These are phyloP conservation scores for Heliamphora exappendiculata DNA, from an alignment of 148 eudicot species.

Conservation along the genomic window DNA sequence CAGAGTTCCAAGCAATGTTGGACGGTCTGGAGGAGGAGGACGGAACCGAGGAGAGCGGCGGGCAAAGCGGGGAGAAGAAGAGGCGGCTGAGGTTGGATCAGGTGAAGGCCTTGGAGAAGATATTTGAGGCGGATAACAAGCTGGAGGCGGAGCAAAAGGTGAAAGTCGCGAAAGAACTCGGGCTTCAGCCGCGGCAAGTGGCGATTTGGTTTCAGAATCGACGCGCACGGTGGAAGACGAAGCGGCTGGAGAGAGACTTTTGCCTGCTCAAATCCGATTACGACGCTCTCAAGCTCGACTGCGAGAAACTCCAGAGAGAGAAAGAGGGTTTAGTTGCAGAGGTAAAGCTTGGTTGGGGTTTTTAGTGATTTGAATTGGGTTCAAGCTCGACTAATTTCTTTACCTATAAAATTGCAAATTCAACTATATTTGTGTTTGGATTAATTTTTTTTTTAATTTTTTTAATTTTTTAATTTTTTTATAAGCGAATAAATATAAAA, in stretches of 20 bases:
- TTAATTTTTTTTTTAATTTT: no score
- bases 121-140: conserved; percentile 28
- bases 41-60: conserved; percentile 10
- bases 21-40: conserved; percentile 22
- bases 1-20: conserved; percentile 22
- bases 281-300: conserved; percentile 21
- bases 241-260: conserved; percentile 30
- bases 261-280: conserved; percentile 18
- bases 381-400: no score
- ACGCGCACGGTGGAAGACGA: conserved; percentile 34
- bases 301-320: conserved; percentile 13
- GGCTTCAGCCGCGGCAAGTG: conserved; percentile 29
- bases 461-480: no score
- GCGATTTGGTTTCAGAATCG: conserved; percentile 41
- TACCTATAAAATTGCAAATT: no score
- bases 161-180: conserved; percentile 26
- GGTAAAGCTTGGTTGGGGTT: conserved; percentile 9
- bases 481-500: no score
- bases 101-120: conserved; percentile 27
- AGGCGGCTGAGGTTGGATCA: conserved; percentile 25
- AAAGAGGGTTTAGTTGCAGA: conserved; percentile 14
- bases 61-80: conserved; percentile 14
- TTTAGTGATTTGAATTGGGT: no score
- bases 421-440: no score
- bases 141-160: conserved; percentile 27